These are phyloP conservation scores for Fennellomyces sp. DNA, from an alignment of 371 early-diverging fungal genomes.

Conservation along the genomic window DNA sequence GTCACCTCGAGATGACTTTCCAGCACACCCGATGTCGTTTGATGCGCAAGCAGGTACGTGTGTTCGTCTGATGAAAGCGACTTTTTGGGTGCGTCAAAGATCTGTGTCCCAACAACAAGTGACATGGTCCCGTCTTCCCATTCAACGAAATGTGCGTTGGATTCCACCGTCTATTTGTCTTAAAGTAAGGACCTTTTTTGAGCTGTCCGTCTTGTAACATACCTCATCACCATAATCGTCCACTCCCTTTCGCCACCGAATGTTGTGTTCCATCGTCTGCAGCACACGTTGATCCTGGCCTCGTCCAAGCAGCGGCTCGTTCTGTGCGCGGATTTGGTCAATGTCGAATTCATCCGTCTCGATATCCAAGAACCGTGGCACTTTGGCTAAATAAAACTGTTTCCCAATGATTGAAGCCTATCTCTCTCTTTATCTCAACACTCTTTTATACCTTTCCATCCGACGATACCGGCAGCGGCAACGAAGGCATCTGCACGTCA, in stretches of 20 bases:
- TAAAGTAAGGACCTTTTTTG: neutral
- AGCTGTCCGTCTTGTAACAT: slow-evolving; percentile 16
- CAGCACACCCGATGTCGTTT: slow-evolving; percentile 63
- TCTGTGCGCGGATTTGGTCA: slow-evolving; percentile 12
- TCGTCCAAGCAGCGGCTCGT: slow-evolving; percentile 43
- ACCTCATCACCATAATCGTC: slow-evolving; percentile 40
- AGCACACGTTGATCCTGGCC: slow-evolving; percentile 45
- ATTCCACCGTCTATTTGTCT: slow-evolving; percentile 51
- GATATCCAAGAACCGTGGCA: slow-evolving; percentile 76
- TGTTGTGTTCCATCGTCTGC: slow-evolving; percentile 72
- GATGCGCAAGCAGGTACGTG: slow-evolving; percentile 70
- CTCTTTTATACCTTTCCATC: slow-evolving; percentile 34
- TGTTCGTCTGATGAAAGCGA: slow-evolving; percentile 56
- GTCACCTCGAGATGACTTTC: slow-evolving; percentile 71
- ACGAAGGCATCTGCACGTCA: slow-evolving; percentile 35
- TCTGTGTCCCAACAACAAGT: slow-evolving; percentile 75
- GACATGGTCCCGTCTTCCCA: slow-evolving; percentile 86
- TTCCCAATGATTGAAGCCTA: neutral
- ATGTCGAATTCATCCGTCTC: slow-evolving; percentile 74
- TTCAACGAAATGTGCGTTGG: slow-evolving; percentile 79
- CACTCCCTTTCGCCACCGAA: slow-evolving; percentile 75
- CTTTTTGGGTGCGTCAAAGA: slow-evolving; percentile 70
- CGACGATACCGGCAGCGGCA: slow-evolving; percentile 38
- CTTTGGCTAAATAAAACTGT: slow-evolving; percentile 68
- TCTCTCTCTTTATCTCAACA: neutral